phyloP scores from a whole-genome alignment of 345 rosid species.

The Cardamine chenopodiifolia region DNA sequence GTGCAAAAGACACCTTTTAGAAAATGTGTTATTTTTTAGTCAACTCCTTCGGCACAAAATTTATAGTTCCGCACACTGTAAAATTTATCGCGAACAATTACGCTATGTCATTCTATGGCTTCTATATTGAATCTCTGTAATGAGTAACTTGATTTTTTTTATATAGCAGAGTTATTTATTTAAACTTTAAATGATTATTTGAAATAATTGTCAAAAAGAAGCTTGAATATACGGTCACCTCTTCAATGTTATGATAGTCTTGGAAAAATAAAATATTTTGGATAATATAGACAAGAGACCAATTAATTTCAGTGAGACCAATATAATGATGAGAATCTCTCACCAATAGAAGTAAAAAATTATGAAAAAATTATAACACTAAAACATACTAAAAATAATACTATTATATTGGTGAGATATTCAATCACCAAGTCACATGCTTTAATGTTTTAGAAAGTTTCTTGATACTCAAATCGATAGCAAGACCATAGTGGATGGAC shows the following conservation, averaged over 20 bases:
- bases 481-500: conserved; percentile 14
- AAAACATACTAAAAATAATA: too few relatives aligned
- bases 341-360: too few relatives aligned
- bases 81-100: neutral
- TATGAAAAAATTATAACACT: too few relatives aligned
- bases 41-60: neutral
- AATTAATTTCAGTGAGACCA: neutral
- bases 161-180: neutral
- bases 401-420: too few relatives aligned
- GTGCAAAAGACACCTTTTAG: too few relatives aligned
- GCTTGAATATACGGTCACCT: neutral
- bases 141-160: neutral
- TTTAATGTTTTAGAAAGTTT: neutral
- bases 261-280: neutral
- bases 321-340: neutral
- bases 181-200: too few relatives aligned
- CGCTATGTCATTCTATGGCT: neutral
- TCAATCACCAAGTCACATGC: too few relatives aligned
- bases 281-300: neutral
- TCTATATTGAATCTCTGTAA: too few relatives aligned
- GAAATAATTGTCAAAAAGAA: neutral
- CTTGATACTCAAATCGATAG: neutral
- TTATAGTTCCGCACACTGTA: neutral
- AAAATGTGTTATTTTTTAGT: neutral
- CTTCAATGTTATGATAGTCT: neutral